phyloP scores from a whole-genome alignment of 768 basidiomycete species.

The Hypholoma sublateritium region DNA sequence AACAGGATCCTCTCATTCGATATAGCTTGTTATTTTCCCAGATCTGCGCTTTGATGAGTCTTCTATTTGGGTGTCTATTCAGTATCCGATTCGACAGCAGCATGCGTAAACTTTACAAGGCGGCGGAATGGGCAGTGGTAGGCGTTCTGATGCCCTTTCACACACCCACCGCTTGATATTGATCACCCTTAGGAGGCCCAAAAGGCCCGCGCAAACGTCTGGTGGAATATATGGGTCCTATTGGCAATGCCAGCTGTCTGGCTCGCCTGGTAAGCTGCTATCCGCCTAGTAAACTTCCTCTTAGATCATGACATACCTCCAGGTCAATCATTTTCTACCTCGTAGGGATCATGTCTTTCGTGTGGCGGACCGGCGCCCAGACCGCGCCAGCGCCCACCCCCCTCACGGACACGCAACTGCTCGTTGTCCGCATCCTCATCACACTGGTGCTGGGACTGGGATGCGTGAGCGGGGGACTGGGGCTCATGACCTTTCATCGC shows the following conservation, averaged over 20 bases:
- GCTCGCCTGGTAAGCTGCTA: background rate
- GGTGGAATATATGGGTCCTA: conserved; percentile 9
- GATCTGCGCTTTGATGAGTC: conserved; percentile 56
- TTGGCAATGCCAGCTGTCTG: too few relatives aligned
- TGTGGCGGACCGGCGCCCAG: conserved; percentile 52
- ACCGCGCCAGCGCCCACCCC: conserved; percentile 23
- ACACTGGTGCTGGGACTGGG: conserved; percentile 47
- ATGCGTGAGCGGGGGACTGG: conserved; percentile 47
- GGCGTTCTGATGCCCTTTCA: too few relatives aligned
- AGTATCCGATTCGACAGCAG: too few relatives aligned
- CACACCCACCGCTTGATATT: too few relatives aligned
- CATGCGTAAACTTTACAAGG: too few relatives aligned
- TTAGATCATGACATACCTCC: background rate
- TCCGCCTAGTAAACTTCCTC: background rate
- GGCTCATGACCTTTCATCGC: conserved; percentile 51
- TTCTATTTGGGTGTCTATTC: conserved; percentile 31
- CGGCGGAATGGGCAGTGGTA: conserved; percentile 43
- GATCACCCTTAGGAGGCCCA: conserved; percentile 15
- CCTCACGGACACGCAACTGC: conserved; percentile 6
- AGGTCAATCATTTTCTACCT: conserved; percentile 61
- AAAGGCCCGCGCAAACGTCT: conserved; percentile 20
- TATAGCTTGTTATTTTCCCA: conserved; percentile 55
- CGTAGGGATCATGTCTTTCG: conserved; percentile 54
- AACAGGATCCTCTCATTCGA: conserved; percentile 48
- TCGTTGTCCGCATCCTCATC: conserved; percentile 41